phyloP scores from a whole-genome alignment of 1,284 basidiomycete species.

The Heterobasidion occidentale region DNA sequence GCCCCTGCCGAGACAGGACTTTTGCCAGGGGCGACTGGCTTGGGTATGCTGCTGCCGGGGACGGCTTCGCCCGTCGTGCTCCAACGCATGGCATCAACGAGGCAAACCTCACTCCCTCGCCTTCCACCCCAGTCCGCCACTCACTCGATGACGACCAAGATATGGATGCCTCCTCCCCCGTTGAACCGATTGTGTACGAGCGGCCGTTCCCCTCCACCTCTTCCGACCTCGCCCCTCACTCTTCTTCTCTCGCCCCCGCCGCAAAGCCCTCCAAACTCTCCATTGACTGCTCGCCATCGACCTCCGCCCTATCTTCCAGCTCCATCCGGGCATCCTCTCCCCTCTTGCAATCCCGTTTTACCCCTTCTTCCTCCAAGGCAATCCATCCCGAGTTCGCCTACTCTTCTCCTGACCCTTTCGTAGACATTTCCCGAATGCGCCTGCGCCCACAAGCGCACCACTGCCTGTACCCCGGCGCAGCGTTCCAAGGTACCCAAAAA shows the following conservation, averaged over 20 bases:
- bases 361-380: constrained; percentile 14
- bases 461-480: constrained; percentile 74
- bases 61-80: constrained; percentile 17
- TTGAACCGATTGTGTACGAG: constrained; percentile 1
- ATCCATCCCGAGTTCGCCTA: constrained; percentile 7
- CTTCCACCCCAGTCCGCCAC: constrained; percentile 15
- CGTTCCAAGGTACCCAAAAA: constrained; percentile 77
- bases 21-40: constrained; percentile 5
- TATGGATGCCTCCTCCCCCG: constrained; percentile 6
- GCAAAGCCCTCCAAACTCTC: background rate
- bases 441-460: constrained; percentile 69
- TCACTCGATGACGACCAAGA: constrained; percentile 21
- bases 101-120: constrained; percentile 13
- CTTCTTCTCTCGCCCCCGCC: constrained; percentile 5
- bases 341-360: background rate
- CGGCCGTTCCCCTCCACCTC: constrained; percentile 2
- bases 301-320: background rate
- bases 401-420: constrained; percentile 41
- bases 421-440: constrained; percentile 71
- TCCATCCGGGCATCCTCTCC: constrained; percentile 1
- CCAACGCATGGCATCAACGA: constrained; percentile 19
- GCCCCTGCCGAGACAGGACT: constrained; percentile 24
- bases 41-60: constrained; percentile 7
- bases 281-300: background rate
- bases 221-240: constrained; percentile 5